phyloP scores from a whole-genome alignment of 768 basidiomycete genomes.

The Phanerochaete carnosa region DNA sequence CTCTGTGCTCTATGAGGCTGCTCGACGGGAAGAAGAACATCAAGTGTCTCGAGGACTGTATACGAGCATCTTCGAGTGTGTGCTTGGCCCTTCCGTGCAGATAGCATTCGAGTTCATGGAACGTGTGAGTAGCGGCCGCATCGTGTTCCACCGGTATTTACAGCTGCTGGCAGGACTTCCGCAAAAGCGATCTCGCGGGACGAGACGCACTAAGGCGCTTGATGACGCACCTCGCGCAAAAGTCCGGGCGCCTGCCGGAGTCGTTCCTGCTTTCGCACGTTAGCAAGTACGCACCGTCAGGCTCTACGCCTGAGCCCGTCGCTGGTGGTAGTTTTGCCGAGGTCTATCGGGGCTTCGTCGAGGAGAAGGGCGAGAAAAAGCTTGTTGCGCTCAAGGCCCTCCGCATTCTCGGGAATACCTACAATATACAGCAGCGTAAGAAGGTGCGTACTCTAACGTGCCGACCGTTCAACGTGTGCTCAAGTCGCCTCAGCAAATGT shows the following conservation, averaged over 20 bases:
- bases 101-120: background rate
- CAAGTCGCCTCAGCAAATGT: background rate
- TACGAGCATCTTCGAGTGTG: background rate
- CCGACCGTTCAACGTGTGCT: background rate
- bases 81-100: background rate
- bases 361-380: no score
- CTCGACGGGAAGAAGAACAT: background rate
- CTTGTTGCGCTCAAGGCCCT: conserved; percentile 2
- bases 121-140: background rate
- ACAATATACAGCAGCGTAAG: background rate
- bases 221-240: background rate
- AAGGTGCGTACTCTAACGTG: background rate
- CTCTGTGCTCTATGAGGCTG: background rate
- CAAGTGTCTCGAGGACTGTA: background rate
- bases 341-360: background rate
- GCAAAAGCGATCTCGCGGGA: background rate
- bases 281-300: background rate
- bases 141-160: background rate
- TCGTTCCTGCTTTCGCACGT: background rate
- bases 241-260: background rate
- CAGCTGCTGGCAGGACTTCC: background rate
- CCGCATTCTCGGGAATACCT: background rate
- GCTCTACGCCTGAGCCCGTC: background rate
- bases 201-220: background rate
- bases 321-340: conserved; percentile 4